Conservation (phyloP, 768 basidiomycete species). For the Hirschioporus abietinus region DNA sequence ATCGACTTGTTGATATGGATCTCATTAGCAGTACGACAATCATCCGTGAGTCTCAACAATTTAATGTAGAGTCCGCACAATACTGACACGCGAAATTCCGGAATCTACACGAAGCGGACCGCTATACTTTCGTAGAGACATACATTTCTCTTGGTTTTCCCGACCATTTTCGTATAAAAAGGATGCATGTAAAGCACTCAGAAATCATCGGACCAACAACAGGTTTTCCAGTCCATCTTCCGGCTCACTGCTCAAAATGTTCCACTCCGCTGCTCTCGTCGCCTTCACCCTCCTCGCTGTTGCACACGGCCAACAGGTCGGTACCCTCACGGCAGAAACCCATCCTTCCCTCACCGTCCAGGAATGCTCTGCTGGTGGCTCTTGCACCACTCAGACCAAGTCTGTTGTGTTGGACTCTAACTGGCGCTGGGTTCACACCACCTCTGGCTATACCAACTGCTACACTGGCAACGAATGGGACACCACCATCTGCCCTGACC, state of each 20-base stretch:
- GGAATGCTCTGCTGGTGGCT: constrained; percentile 40
- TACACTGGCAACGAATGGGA: constrained; percentile 32
- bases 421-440: constrained; percentile 11
- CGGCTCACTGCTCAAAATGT: constrained; percentile 17
- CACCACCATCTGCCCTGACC: constrained; percentile 26
- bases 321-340: constrained; percentile 40
- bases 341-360: constrained; percentile 44
- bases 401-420: constrained; percentile 1
- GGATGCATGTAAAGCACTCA: not conserved
- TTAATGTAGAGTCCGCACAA: not conserved
- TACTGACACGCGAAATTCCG: not conserved
- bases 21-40: not conserved
- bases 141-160: not conserved
- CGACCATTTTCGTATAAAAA: not conserved
- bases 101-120: not conserved
- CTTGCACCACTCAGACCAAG: constrained; percentile 28
- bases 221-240: not conserved
- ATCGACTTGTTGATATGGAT: not conserved
- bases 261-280: constrained; percentile 24
- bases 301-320: constrained; percentile 46
- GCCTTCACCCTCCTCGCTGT: constrained; percentile 29
- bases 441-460: constrained; percentile 28
- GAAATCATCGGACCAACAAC: not conserved
- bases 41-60: not conserved
- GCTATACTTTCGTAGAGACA: not conserved